Evolutionary conservation across 495 filamentous ascomycete species (phyloP).

Genomic region (Penicillium waksmanii): DNA sequence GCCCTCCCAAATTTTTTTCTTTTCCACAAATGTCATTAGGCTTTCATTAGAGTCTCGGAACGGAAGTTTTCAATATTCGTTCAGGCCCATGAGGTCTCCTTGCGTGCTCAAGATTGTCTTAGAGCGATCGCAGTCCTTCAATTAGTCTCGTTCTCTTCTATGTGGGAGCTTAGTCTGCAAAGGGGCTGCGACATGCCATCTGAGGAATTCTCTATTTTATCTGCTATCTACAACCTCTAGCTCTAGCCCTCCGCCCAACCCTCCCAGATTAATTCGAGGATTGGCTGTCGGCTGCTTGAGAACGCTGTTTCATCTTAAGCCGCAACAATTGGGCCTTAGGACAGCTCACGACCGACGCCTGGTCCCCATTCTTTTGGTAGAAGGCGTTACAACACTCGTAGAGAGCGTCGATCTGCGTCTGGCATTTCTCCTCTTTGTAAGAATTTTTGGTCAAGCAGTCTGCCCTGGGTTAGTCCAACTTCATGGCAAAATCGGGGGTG

Average conservation of each 20-base stretch:
- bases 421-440: slow-evolving; percentile 88
- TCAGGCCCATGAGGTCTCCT: slow-evolving; percentile 83
- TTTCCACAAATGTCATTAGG: slow-evolving; percentile 82
- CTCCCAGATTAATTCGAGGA: slow-evolving; percentile 2
- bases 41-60: slow-evolving; percentile 99
- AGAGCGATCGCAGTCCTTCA: slow-evolving; percentile 76
- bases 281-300: slow-evolving; percentile 39
- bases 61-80: slow-evolving; percentile 90
- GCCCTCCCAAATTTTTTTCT: slow-evolving; percentile 39
- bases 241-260: neutral
- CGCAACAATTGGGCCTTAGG: slow-evolving; percentile 78
- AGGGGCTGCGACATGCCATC: slow-evolving; percentile 53
- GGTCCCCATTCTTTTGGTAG: slow-evolving; percentile 79
- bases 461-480: slow-evolving; percentile 37
- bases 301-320: slow-evolving; percentile 86
- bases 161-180: slow-evolving; percentile 58
- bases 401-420: slow-evolving; percentile 79
- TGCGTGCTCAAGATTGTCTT: slow-evolving; percentile 99
- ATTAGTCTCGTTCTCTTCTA: slow-evolving; percentile 62
- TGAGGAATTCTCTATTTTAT: slow-evolving; percentile 1
- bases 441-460: slow-evolving; percentile 83
- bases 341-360: slow-evolving; percentile 78
- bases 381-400: slow-evolving; percentile 95
- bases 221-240: slow-evolving; percentile 8
- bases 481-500: neutral